Evolutionary conservation across 352 stramenopile species (phyloP).

Genomic region (Pythium folliculosum): DNA sequence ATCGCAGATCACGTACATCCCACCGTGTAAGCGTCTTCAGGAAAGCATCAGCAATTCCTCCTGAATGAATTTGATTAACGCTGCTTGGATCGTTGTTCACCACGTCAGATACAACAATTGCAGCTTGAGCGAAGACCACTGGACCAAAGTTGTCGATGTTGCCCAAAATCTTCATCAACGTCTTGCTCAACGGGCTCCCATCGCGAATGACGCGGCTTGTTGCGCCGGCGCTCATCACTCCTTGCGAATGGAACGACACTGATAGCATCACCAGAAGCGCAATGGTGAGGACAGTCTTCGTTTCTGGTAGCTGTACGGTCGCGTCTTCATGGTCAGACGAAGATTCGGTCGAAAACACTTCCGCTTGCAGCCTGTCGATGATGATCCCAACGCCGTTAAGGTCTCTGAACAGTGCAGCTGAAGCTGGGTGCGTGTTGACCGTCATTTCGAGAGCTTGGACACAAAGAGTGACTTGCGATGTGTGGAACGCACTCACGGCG

Average conservation of each 20-base stretch:
- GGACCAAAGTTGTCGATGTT: conserved; percentile 92
- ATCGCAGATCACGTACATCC: conserved; percentile 61
- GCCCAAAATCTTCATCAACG: conserved; percentile 89
- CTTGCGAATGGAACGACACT: conserved; percentile 86
- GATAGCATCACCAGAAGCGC: conserved; percentile 78
- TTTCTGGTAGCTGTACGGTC: conserved; percentile 38
- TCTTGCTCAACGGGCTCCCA: conserved; percentile 83
- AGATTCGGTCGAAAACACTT: conserved; percentile 33
- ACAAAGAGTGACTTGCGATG: conserved; percentile 74
- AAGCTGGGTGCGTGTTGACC: conserved; percentile 70
- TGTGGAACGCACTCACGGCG: conserved; percentile 57
- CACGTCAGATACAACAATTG: conserved; percentile 94
- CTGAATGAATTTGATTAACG: conserved; percentile 93
- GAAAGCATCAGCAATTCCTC: conserved; percentile 92
- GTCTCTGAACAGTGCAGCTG: conserved; percentile 76
- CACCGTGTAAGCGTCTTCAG: conserved; percentile 90
- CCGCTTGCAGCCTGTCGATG: conserved; percentile 70
- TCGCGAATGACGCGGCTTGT: conserved; percentile 88
- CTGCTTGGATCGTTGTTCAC: conserved; percentile 97
- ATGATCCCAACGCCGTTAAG: conserved; percentile 86
- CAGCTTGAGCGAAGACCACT: conserved; percentile 90
- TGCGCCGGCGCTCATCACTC: conserved; percentile 84
- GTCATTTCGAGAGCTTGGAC: conserved; percentile 82
- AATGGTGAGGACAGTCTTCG: conserved; percentile 66
- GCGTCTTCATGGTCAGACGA: conserved; percentile 1